These are phyloP conservation scores for Lichtheimia hyalospora DNA, from an alignment of 371 early-diverging fungal species.

Conservation along the genomic window DNA sequence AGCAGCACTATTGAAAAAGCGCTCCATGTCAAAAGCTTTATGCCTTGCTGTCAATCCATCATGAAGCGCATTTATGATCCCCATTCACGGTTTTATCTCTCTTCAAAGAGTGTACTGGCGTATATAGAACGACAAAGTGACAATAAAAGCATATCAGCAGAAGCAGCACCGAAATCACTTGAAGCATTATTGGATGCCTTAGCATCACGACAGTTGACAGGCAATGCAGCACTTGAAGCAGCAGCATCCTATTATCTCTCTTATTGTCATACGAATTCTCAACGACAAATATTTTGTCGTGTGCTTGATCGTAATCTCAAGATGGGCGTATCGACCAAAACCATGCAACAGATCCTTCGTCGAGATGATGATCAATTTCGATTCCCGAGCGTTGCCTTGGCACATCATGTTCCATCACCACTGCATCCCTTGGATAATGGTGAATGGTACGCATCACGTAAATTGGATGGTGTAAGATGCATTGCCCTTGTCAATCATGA, in stretches of 20 bases:
- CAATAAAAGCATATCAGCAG: neutral
- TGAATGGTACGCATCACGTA: constrained; percentile 56
- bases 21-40: constrained; percentile 8
- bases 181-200: constrained; percentile 37
- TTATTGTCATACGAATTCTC: constrained; percentile 23
- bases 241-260: constrained; percentile 34
- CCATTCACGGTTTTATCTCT: constrained; percentile 34
- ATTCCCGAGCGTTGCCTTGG: constrained; percentile 40
- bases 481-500: constrained; percentile 31
- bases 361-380: neutral
- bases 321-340: constrained; percentile 44
- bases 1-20: constrained; percentile 31
- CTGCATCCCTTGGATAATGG: neutral
- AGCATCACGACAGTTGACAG: constrained; percentile 44
- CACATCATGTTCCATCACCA: constrained; percentile 13
- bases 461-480: constrained; percentile 63
- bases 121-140: constrained; percentile 12
- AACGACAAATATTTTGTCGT: constrained; percentile 43
- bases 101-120: constrained; percentile 23
- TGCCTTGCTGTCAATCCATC: constrained; percentile 30
- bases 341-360: constrained; percentile 28
- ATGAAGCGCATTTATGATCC: constrained; percentile 56
- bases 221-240: constrained; percentile 42
- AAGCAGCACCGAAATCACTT: constrained; percentile 3
- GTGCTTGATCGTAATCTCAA: constrained; percentile 58